These are phyloP conservation scores for Lentinula sp. DNA, from an alignment of 768 basidiomycete species.

Conservation along the genomic window DNA sequence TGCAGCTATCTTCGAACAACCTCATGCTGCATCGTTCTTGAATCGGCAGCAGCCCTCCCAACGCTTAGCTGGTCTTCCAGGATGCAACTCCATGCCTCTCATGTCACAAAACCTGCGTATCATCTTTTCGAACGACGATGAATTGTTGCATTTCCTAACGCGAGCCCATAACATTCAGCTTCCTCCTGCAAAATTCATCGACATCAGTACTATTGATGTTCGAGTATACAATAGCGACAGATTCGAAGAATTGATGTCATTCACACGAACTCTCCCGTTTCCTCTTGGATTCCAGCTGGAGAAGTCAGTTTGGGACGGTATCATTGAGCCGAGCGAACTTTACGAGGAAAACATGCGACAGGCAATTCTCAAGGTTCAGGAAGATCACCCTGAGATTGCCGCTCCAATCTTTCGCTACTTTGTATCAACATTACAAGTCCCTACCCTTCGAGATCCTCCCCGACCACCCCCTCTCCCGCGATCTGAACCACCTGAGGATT, in stretches of 20 bases:
- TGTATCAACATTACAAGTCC: background rate
- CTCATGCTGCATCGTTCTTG: too few relatives aligned
- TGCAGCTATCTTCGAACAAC: background rate
- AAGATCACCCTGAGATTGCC: background rate
- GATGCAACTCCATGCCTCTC: background rate
- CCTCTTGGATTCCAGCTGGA: slow-evolving; percentile 1
- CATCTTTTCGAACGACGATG: background rate
- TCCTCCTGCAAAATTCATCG: background rate
- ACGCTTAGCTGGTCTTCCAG: background rate
- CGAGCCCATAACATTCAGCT: background rate
- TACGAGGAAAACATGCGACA: background rate
- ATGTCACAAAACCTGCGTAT: background rate
- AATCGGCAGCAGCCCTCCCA: background rate
- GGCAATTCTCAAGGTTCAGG: background rate
- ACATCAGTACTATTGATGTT: background rate
- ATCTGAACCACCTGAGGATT: background rate
- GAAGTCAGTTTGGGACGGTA: slow-evolving; percentile 1
- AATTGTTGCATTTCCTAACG: background rate
- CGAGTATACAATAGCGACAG: background rate
- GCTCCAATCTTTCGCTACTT: background rate
- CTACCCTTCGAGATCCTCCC: background rate
- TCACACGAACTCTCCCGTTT: background rate
- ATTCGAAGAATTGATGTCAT: background rate
- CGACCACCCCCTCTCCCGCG: background rate
- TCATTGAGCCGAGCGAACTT: slow-evolving; percentile 1